Conservation (phyloP, 2,329 filamentous ascomycete species). For the Pseudocercospora crystallina region DNA sequence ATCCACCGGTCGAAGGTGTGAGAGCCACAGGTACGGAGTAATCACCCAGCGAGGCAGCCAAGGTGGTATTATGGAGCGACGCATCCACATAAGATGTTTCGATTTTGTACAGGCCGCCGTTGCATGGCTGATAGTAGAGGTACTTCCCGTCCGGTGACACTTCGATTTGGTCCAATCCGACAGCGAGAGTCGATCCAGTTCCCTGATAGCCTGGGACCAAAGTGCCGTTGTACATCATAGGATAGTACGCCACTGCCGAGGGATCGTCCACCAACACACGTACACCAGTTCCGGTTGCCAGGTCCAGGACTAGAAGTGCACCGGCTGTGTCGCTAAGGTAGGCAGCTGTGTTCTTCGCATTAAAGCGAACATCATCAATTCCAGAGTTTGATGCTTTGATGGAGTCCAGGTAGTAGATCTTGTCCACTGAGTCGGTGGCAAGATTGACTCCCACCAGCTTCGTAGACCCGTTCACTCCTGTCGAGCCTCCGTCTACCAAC, state of each 20-base stretch:
- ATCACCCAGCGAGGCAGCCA: slow-evolving; percentile 27
- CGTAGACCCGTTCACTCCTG: slow-evolving; percentile 26
- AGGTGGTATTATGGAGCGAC: slow-evolving; percentile 36
- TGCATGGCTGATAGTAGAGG: slow-evolving; percentile 41
- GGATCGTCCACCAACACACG: slow-evolving; percentile 32
- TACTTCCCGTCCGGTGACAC: slow-evolving; percentile 40
- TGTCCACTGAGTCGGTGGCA: slow-evolving; percentile 35
- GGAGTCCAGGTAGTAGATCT: slow-evolving; percentile 24
- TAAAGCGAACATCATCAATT: slow-evolving; percentile 41
- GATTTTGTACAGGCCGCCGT: slow-evolving; percentile 38
- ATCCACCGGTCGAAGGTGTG: slow-evolving; percentile 40
- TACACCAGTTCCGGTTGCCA: slow-evolving; percentile 18
- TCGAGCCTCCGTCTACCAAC: slow-evolving; percentile 34
- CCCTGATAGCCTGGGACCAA: not conserved
- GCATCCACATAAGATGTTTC: slow-evolving; percentile 36
- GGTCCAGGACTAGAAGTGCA: slow-evolving; percentile 19
- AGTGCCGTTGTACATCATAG: not conserved
- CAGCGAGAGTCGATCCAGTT: slow-evolving; percentile 31
- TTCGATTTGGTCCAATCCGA: slow-evolving; percentile 38
- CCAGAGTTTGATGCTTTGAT: too few relatives aligned
- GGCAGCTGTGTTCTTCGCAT: slow-evolving; percentile 26
- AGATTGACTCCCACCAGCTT: slow-evolving; percentile 39
- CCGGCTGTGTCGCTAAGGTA: slow-evolving; percentile 31
- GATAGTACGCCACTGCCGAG: not conserved
- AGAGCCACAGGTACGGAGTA: slow-evolving; percentile 34